A percentile compares a stretch with the other conserved stretches of the same genome.
phyloP scores from a whole-genome alignment of 371 early-diverging fungal genomes.

The Capillidium heterosporum region DNA sequence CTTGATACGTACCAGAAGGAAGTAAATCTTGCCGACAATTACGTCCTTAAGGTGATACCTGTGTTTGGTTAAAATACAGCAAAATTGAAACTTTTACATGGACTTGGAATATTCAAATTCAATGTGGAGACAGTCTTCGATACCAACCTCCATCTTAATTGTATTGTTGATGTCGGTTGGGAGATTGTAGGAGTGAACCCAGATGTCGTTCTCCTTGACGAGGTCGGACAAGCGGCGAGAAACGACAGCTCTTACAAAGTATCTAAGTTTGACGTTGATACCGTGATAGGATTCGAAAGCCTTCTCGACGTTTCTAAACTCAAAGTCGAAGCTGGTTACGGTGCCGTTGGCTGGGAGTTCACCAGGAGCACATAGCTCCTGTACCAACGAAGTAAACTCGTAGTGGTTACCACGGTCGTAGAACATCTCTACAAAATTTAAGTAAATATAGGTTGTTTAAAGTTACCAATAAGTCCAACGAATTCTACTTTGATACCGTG shows the following conservation, averaged over 20 bases:
- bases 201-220: slow-evolving; percentile 53
- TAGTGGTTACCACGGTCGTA: slow-evolving; percentile 88
- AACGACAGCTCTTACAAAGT: slow-evolving; percentile 68
- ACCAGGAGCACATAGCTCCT: slow-evolving; percentile 70
- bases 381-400: slow-evolving; percentile 72
- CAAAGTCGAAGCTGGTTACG: slow-evolving; percentile 46
- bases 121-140: slow-evolving; percentile 82
- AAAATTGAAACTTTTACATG: slow-evolving; percentile 18
- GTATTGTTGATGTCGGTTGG: slow-evolving; percentile 63
- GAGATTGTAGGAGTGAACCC: slow-evolving; percentile 75
- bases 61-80: slow-evolving; percentile 32
- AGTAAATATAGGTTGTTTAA: neutral
- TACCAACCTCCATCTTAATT: slow-evolving; percentile 90
- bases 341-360: slow-evolving; percentile 34
- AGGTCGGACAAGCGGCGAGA: slow-evolving; percentile 51
- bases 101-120: slow-evolving; percentile 72
- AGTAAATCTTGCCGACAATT: slow-evolving; percentile 97
- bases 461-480: slow-evolving; percentile 79
- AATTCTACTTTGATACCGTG: slow-evolving; percentile 95
- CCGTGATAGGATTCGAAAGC: slow-evolving; percentile 78
- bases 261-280: slow-evolving; percentile 77
- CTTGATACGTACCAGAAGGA: slow-evolving; percentile 95
- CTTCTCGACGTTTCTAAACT: slow-evolving; percentile 82
- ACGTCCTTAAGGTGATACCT: slow-evolving; percentile 90
- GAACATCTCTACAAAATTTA: slow-evolving; percentile 49